Evolutionary conservation across 2,329 filamentous ascomycete genomes (phyloP), one percentile per base, ranked within the genome.

Genomic region (Penicillium hesseltinei): DNA sequence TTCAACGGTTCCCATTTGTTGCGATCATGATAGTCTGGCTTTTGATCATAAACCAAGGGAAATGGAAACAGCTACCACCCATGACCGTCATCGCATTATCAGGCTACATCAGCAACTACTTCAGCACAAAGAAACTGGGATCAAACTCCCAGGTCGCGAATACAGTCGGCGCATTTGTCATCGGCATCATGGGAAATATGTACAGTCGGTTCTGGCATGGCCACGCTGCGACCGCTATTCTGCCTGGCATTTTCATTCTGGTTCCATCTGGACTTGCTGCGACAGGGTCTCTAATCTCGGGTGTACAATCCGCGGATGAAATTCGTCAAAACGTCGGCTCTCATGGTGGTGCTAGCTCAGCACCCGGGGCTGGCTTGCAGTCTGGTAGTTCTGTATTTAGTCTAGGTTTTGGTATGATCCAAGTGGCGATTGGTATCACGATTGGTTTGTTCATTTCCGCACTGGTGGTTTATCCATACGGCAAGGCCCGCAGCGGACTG

Each of bases 171-270:
- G 89, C 91, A 0, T 81, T 94, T 50, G 83, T 83, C 0, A 85
- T 94, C 8, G 90, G 91, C 13, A 82, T 92, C 36, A 75, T 91
- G 52, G 90, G 89, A 15, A 94, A 94, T 64, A 69, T 91, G 2
- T 92, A 93, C 75, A 88, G 88, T 17, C 83, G 90, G 4, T 65
- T 80, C 23, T 73, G 88, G 21, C 91, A 92, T 70, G 89, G 88
- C 1, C 83, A 95, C 5, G 91, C 92, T 0, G 91, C 91, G 0
- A 90, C 91, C 0, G 88, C 90, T 2, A 90, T 96, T 80, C 78
- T 96, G 13, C 91, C 92, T 0, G 91, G 88, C 3, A 94, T 96
- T 62, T 95, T 94, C 62, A 81, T 86, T 5, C 82, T 85, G 59
- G 83, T 87, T 1, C 84, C 84, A 0, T 82, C 79, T 6, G 84